phyloP scores from a whole-genome alignment of 2,329 filamentous ascomycete species.

The Monosporascus sp. region DNA sequence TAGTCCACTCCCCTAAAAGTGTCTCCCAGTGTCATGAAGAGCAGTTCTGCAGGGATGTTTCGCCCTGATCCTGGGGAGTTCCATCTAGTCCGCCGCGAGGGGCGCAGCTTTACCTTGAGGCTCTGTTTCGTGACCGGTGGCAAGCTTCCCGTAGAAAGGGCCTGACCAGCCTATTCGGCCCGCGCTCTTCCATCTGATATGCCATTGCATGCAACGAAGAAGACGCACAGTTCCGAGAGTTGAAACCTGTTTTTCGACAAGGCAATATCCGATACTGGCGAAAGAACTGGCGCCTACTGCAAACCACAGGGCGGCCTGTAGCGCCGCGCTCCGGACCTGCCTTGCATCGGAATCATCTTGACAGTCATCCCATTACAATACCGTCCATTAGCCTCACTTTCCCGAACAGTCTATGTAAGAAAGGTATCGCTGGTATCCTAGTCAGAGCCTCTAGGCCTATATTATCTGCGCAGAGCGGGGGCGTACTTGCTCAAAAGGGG shows the following conservation, averaged over 20 bases:
- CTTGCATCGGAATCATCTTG: neutral
- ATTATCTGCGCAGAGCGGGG: neutral
- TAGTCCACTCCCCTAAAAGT: slow-evolving; percentile 8
- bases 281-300: neutral
- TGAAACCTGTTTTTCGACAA: neutral
- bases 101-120: neutral
- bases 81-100: neutral
- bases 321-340: neutral
- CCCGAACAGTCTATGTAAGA: neutral
- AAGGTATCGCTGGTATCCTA: neutral
- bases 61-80: neutral
- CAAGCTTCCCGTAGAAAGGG: neutral
- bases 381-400: too few relatives aligned
- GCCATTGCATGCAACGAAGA: neutral
- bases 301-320: neutral
- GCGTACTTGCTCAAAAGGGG: neutral
- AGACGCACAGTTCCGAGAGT: neutral
- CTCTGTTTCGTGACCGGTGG: neutral
- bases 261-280: neutral
- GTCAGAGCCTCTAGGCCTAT: neutral
- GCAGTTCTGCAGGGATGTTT: neutral
- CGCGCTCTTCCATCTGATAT: neutral
- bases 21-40: neutral
- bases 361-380: neutral
- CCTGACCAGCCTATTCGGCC: neutral